Evolutionary conservation across 345 rosid species (phyloP).

Genomic region (Atalantia buxifolia): DNA sequence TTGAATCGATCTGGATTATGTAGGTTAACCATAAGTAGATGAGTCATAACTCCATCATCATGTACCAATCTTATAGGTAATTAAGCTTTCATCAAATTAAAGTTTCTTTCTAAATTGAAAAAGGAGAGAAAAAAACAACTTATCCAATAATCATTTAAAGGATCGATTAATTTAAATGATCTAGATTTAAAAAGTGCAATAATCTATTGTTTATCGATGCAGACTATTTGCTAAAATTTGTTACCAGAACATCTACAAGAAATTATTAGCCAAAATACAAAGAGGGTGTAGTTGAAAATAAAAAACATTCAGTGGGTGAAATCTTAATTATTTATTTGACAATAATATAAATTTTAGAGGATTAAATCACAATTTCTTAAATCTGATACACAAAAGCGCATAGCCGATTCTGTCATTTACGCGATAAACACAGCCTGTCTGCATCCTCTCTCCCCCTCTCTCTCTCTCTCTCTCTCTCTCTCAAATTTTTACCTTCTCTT

Average conservation of each 20-base stretch:
- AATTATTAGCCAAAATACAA: not conserved
- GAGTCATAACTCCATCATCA: too few species aligned
- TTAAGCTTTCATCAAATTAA: not conserved
- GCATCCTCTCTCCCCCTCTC: not conserved
- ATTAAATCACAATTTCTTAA: not conserved
- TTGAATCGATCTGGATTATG: too few species aligned
- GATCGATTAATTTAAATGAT: not conserved
- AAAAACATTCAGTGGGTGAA: not conserved
- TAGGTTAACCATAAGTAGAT: not conserved
- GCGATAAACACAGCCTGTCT: not conserved
- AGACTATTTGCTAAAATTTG: not conserved
- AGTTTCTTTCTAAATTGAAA: too few species aligned
- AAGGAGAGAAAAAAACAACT: not conserved
- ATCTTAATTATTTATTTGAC: not conserved
- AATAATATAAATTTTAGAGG: not conserved
- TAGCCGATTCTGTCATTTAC: not conserved
- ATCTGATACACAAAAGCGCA: not conserved
- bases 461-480: not conserved
- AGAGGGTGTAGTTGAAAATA: not conserved
- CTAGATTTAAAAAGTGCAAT: not conserved
- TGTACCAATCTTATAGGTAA: not conserved
- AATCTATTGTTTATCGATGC: not conserved
- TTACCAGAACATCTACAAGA: too few species aligned
- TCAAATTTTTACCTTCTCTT: not conserved
- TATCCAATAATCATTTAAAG: too few species aligned